Evolutionary conservation across 371 early-diverging fungal species (phyloP).

Genomic region (Mucor sp.): DNA sequence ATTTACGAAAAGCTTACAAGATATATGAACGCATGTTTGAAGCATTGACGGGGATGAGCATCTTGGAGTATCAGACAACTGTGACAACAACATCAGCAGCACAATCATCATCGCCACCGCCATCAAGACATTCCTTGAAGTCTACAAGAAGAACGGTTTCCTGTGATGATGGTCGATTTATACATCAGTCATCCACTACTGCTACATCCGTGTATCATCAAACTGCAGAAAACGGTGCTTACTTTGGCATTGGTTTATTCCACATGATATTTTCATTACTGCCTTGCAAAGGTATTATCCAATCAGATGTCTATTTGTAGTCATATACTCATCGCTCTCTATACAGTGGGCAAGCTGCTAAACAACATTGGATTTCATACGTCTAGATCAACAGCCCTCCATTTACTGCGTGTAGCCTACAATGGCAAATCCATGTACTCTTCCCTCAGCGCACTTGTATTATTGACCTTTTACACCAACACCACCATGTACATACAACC

Average conservation of each 20-base stretch:
- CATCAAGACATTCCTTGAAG: neutral
- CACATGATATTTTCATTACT: conserved; percentile 28
- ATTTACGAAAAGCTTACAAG: conserved; percentile 31
- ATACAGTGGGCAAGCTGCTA: conserved; percentile 22
- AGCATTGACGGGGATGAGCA: neutral
- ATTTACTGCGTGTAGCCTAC: conserved; percentile 18
- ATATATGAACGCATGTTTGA: conserved; percentile 34
- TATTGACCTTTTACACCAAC: conserved; percentile 29
- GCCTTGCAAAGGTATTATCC: conserved; percentile 41
- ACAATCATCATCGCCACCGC: no score
- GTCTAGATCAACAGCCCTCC: conserved; percentile 13
- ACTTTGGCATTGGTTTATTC: conserved; percentile 38
- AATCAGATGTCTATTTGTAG: no score
- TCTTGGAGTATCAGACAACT: conserved; percentile 2
- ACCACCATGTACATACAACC: conserved; percentile 26
- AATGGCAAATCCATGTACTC: conserved; percentile 26
- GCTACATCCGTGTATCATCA: neutral
- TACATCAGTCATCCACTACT: neutral
- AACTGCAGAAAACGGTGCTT: conserved; percentile 23
- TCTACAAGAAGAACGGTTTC: neutral
- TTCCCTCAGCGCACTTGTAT: conserved; percentile 19
- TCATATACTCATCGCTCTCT: no score
- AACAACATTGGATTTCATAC: conserved; percentile 27
- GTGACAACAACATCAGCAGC: neutral
- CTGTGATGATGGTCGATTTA: neutral